Conservation (phyloP, 192 early-diverging fungal genomes). For the Backusella tarrabulga region DNA sequence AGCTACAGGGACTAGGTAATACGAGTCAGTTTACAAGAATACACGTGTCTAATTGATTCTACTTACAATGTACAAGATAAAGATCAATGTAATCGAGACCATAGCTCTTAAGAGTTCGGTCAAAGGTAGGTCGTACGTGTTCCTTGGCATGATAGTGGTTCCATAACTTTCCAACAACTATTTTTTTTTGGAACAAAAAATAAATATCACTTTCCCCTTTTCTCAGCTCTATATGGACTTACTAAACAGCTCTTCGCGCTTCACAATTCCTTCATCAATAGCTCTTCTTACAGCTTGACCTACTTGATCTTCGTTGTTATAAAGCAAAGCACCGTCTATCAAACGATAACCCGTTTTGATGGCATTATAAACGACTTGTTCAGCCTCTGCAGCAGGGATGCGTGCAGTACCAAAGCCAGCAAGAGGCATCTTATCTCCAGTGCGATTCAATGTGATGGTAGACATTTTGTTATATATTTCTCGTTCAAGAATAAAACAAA, state of each 20-base stretch:
- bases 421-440: slow-evolving; percentile 50
- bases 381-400: slow-evolving; percentile 37
- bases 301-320: slow-evolving; percentile 63
- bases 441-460: slow-evolving; percentile 38
- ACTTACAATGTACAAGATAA: slow-evolving; percentile 63
- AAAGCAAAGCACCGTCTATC: slow-evolving; percentile 54
- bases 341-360: slow-evolving; percentile 36
- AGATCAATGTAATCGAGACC: slow-evolving; percentile 61
- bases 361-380: slow-evolving; percentile 39
- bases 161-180: slow-evolving; percentile 19
- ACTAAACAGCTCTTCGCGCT: slow-evolving; percentile 48
- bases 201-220: neutral
- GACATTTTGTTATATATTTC: too few species aligned
- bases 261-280: slow-evolving; percentile 48
- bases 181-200: neutral
- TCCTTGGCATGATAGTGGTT: too few species aligned
- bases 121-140: too few species aligned
- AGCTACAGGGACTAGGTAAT: slow-evolving; percentile 17
- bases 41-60: neutral
- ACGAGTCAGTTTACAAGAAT: too few species aligned
- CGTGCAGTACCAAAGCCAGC: slow-evolving; percentile 52
- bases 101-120: slow-evolving; percentile 14
- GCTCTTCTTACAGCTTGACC: slow-evolving; percentile 51
- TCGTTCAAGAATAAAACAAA: too few species aligned
- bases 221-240: neutral